Evolutionary conservation across 768 basidiomycete species (phyloP), one percentile per base, ranked within the genome.

Genomic region (Lactarius deliciosus): DNA sequence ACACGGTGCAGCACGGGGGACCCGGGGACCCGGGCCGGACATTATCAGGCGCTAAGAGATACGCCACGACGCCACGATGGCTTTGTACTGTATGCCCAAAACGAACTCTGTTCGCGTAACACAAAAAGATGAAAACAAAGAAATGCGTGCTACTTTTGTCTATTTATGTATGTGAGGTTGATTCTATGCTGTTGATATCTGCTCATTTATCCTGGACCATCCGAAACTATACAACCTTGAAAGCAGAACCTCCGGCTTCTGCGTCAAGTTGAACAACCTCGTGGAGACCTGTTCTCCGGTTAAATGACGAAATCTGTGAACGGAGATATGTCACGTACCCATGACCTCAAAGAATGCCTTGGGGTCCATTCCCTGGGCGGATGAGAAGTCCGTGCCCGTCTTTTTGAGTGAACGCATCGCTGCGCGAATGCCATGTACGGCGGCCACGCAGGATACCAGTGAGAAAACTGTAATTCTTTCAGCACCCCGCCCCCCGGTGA

Each of bases 341-440:
- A 90, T 87, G 61, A 89, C 86, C 72, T 88, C 83, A 75, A 91
- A 91, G 81, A 91, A 91, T 54, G 83, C 81, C 73, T 86, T 88
- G 9, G 90, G 90, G 70, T 90, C 88, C 89, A 91, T 90, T 25
- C 89, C 76, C 74, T 80, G 73, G 0, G 83, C 82, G 9, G 81
- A 81, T 30, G 73, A 68, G 73, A 87, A 89, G 73, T 91, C 90
- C 6, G 89, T 91, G 9, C 90, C 90, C 3, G 89, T 90, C 78
- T 89, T 88, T 78, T 87, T 89, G 54, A 91, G 76, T 0, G 86
- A 85, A 20, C 82, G 82, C 87, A 91, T 90, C 8, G 90, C 90
- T n/a, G 85, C 84, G 57, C 89, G 87, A 62, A 89, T 83, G n/a
- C 84, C 89, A 71, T 91, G 90, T 10, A 90, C 84, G 72, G 88